Evolutionary conservation across 2,329 filamentous ascomycete species (phyloP), one percentile per base, ranked within the genome.

Genomic region (Colletotrichum scovillei): DNA sequence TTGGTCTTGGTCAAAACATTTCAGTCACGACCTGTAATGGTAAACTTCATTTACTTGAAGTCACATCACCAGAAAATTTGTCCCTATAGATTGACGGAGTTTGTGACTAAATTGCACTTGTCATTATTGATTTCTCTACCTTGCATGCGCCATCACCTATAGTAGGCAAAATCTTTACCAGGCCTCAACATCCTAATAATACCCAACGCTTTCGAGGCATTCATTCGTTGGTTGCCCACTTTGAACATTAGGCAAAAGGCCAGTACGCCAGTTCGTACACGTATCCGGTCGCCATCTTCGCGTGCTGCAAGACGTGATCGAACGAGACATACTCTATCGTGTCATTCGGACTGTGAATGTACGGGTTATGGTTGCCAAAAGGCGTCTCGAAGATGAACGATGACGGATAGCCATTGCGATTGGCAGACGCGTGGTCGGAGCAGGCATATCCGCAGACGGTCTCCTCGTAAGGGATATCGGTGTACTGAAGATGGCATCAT

Each of bases 341-440:
- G 79, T 95, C 94, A 73, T 92, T 88, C 0, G 91, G 92, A 0
- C 90, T 91, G 83, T 95, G 93, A 75, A 95, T 95, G 81, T 92
- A 90, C 78, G 91, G 90, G 82, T 93, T 92, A 68, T 84, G 88
- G 79, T 89, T 82, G 68, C 88, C 86, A 76, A 92, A 90, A 22
- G 87, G 83, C 28, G 88, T 87, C 82, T 92, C 91, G 66, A 91
- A 91, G 26, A 92, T 89, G 77, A 92, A 92, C 1, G 90, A 88
- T 0, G 90, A 89, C 0, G 91, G 90, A 80, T 92, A 93, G 22
- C 91, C 91, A 19, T 89, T 89, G 78, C 91, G 90, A 76, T 88
- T 90, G 19, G 92, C 92, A 1, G 90, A 92, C 8, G 91, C 91
- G 77, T 92, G 91, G 79, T 93, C 91, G n/a, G 90, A 92, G 84